Conservation (phyloP, 2,329 filamentous ascomycete genomes). For the Xylogone sp. region DNA sequence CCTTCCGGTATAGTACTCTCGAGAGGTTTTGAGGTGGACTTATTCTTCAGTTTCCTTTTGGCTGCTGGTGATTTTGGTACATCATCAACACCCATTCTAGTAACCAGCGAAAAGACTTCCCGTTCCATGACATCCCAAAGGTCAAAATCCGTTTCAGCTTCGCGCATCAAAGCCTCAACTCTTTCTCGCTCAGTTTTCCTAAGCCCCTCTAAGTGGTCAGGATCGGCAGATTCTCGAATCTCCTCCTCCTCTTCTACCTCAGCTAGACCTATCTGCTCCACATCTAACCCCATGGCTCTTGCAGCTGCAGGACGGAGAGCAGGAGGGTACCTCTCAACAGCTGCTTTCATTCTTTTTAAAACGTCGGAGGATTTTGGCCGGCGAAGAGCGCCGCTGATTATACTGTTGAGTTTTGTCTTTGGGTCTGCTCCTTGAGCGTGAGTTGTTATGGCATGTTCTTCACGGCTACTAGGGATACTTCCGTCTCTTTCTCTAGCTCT, state of each 20-base stretch:
- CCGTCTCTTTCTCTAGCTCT: neutral
- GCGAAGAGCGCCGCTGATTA: conserved; percentile 1
- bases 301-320: conserved; percentile 25
- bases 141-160: conserved; percentile 55
- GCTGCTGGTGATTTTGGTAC: neutral
- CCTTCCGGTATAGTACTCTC: conserved; percentile 2
- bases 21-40: neutral
- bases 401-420: neutral
- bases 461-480: neutral
- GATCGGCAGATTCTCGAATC: neutral
- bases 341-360: conserved; percentile 11
- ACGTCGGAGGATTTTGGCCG: neutral
- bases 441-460: neutral
- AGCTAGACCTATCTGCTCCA: conserved; percentile 1
- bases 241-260: conserved; percentile 9
- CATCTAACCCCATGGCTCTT: conserved; percentile 21
- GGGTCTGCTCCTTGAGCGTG: neutral
- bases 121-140: conserved; percentile 65
- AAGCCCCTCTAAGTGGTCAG: conserved; percentile 20
- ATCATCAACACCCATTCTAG: conserved; percentile 49
- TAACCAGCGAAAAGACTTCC: conserved; percentile 61
- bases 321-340: conserved; percentile 23
- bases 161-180: conserved; percentile 50
- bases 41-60: conserved; percentile 7
- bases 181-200: conserved; percentile 42